Conservation (phyloP, 352 stramenopile genomes). For the Phytophthora sp. region DNA sequence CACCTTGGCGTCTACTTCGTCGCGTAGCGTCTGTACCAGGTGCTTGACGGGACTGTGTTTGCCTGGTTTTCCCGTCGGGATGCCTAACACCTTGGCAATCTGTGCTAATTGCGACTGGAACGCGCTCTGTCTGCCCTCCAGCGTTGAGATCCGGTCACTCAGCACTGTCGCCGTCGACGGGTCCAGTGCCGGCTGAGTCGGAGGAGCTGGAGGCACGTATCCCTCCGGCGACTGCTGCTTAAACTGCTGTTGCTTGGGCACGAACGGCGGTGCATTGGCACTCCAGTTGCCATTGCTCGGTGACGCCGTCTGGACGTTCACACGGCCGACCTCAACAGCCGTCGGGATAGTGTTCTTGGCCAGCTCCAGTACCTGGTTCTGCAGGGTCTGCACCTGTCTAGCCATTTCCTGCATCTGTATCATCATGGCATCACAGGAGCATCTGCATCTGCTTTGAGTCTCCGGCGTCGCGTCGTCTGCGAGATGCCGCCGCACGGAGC, state of each 20-base stretch:
- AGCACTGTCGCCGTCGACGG: constrained; percentile 43
- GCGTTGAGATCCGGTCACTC: constrained; percentile 78
- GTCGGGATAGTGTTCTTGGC: constrained; percentile 26
- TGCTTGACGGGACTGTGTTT: constrained; percentile 78
- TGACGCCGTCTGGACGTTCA: constrained; percentile 3
- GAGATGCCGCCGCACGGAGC: constrained; percentile 43
- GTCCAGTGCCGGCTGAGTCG: constrained; percentile 19
- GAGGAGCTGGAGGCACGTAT: background rate
- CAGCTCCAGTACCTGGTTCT: constrained; percentile 52
- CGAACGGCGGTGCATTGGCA: constrained; percentile 32
- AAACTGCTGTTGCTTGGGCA: constrained; percentile 38
- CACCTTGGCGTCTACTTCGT: constrained; percentile 59
- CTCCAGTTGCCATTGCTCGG: constrained; percentile 28
- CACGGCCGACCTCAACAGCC: constrained; percentile 17
- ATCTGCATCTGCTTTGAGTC: constrained; percentile 22
- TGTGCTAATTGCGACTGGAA: constrained; percentile 88
- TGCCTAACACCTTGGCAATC: constrained; percentile 72
- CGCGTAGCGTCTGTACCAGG: constrained; percentile 72
- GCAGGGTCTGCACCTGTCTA: constrained; percentile 50
- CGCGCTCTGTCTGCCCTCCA: constrained; percentile 79
- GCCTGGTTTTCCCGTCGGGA: constrained; percentile 66
- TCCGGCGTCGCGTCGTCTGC: constrained; percentile 12
- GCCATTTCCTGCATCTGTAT: constrained; percentile 63
- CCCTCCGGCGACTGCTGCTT: constrained; percentile 9
- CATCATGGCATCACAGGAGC: constrained; percentile 51